Evolutionary conservation across 345 rosid species (phyloP), one percentile per base, ranked within the genome.

Genomic region (Camelina laxa): DNA sequence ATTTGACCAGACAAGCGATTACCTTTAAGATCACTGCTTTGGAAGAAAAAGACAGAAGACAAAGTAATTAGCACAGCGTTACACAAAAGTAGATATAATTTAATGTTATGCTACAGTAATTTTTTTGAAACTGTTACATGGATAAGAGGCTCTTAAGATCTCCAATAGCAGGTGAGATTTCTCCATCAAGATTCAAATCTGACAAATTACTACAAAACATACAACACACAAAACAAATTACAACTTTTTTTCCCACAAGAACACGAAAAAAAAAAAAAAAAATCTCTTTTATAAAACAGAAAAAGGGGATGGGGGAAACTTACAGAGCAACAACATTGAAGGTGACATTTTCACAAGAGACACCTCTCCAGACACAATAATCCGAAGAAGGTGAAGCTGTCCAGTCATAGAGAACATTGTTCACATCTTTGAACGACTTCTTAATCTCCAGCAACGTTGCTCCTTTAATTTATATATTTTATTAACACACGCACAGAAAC

Each of bases 361-460:
- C 82, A 19, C 99, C 99, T 85, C 88, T 89, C 99, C 98, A 95
- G 42, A 81, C 86, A 79, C 96, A 95, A 47, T 85, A 90, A 80
- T 92, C 97, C 12, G 97, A 87, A 68, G 96, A 85, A 63, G 91
- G 79, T 30, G 94, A 73, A 12, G 74, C 82, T 20, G 94, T 86
- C 97, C 97, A 95, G 77, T 92, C 98, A 82, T 90, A 90, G 1
- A 95, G 86, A 80, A 89, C 88, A 81, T 95, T 90, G 74, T 90
- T 88, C 72, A 89, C 92, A 84, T 95, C 98, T 75, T 84, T 86
- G 81, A 95, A 92, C 17, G 96, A 89, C 82, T 95, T 95, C 89
- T 89, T 92, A 67, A 92, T 82, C 93, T 90, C 97, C 90, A 92
- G 76, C 49, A 95, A 79, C 11, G 89, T 86, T 49, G 85, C 81